Evolutionary conservation across 1,139 yeast genomes (phyloP).

Genomic region (Kodamaea sp.): DNA sequence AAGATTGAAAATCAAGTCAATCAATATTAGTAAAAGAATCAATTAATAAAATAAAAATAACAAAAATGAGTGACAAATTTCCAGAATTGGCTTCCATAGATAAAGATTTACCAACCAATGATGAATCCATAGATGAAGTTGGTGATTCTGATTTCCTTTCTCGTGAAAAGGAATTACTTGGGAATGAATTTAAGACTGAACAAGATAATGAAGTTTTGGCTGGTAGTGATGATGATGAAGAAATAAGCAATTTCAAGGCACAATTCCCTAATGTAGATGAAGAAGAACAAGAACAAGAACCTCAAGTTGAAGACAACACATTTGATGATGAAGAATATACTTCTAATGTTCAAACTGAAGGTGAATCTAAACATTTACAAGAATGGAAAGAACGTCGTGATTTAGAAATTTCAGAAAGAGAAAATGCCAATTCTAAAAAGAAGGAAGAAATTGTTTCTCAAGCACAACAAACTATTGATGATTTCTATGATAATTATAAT

Average conservation of each 20-base stretch:
- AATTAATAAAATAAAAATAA: background rate
- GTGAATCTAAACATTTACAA: slow-evolving; percentile 54
- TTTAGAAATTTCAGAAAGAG: slow-evolving; percentile 78
- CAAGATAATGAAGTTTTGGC: slow-evolving; percentile 55
- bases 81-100: slow-evolving; percentile 69
- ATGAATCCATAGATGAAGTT: slow-evolving; percentile 22
- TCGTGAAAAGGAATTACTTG: slow-evolving; percentile 81
- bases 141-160: slow-evolving; percentile 63
- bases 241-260: slow-evolving; percentile 61
- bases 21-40: background rate
- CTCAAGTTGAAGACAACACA: slow-evolving; percentile 32
- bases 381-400: slow-evolving; percentile 88
- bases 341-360: slow-evolving; percentile 19
- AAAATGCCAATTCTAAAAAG: slow-evolving; percentile 63
- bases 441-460: slow-evolving; percentile 66
- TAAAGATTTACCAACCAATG: slow-evolving; percentile 26
- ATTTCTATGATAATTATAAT: slow-evolving; percentile 90
- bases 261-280: slow-evolving; percentile 61
- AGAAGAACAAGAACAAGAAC: slow-evolving; percentile 19
- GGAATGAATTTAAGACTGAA: slow-evolving; percentile 75
- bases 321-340: slow-evolving; percentile 13
- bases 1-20: too few species aligned
- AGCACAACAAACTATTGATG: slow-evolving; percentile 88
- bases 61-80: slow-evolving; percentile 75
- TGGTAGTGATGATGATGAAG: slow-evolving; percentile 58